A percentile compares a stretch with the other conserved stretches of the same genome.
Evolutionary conservation across 805 yeast genomes (phyloP).

Genomic region (Schizosaccharomyces pombe): ASM294v3 CU329670.1:2879501-2880000

Average conservation of each 20-base stretch:
- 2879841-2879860: constrained; percentile 30
- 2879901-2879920: constrained; percentile 46
- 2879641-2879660: constrained; percentile 33
- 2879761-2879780: constrained; percentile 74
- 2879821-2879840: neutral
- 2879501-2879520: neutral
- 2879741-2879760: constrained; percentile 55
- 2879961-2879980: constrained; percentile 47
- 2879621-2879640: constrained; percentile 24
- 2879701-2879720: constrained; percentile 37
- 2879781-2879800: constrained; percentile 14
- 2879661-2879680: constrained; percentile 35
- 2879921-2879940: constrained; percentile 52
- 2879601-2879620: constrained; percentile 6
- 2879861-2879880: constrained; percentile 20
- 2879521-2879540: neutral
- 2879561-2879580: constrained; percentile 31
- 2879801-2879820: neutral
- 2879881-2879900: constrained; percentile 26
- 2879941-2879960: constrained; percentile 53
- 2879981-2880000: constrained; percentile 26
- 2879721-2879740: constrained; percentile 45
- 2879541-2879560: constrained; percentile 18
- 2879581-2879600: constrained; percentile 15
- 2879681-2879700: constrained; percentile 48